phyloP scores from a whole-genome alignment of 2,329 filamentous ascomycete genomes.

The Pseudophaeomoniella oleicola region DNA sequence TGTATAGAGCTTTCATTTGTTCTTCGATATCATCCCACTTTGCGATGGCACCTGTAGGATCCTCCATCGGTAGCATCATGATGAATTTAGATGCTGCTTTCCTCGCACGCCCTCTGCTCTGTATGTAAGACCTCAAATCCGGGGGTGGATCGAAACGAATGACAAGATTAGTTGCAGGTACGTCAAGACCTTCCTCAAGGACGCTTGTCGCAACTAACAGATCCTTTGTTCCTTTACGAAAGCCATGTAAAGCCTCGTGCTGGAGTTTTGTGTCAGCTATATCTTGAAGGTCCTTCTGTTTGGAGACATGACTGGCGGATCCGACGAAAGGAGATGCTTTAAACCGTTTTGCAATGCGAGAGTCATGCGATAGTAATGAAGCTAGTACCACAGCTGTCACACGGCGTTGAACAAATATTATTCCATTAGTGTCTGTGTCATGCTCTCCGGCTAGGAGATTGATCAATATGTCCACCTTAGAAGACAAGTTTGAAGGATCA shows the following conservation, averaged over 20 bases:
- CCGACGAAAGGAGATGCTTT: conserved; percentile 38
- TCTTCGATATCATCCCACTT: conserved; percentile 55
- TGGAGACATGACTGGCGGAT: conserved; percentile 24
- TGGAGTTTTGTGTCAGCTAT: conserved; percentile 33
- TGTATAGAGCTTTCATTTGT: conserved; percentile 57
- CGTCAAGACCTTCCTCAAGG: conserved; percentile 47
- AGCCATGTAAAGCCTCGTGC: conserved; percentile 36
- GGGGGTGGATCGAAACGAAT: conserved; percentile 48
- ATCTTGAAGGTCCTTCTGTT: conserved; percentile 34
- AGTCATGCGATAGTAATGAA: conserved; percentile 40
- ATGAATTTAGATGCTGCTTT: conserved; percentile 42
- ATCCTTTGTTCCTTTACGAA: conserved; percentile 37
- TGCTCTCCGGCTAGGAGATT: conserved; percentile 32
- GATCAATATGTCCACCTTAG: conserved; percentile 45
- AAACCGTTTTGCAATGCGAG: conserved; percentile 24
- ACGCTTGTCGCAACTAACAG: conserved; percentile 44
- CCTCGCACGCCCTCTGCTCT: conserved; percentile 49
- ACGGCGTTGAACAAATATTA: conserved; percentile 55
- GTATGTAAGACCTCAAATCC: conserved; percentile 51
- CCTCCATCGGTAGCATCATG: conserved; percentile 26
- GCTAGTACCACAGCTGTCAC: conserved; percentile 46
- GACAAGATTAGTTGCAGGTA: conserved; percentile 49
- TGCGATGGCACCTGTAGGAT: conserved; percentile 18
- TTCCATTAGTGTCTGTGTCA: conserved; percentile 35
- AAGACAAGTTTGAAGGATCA: conserved; percentile 26